These are phyloP conservation scores for Musa schizocarpa DNA, from an alignment of 176 grass and related monocot species.

Conservation along the genomic window DNA sequence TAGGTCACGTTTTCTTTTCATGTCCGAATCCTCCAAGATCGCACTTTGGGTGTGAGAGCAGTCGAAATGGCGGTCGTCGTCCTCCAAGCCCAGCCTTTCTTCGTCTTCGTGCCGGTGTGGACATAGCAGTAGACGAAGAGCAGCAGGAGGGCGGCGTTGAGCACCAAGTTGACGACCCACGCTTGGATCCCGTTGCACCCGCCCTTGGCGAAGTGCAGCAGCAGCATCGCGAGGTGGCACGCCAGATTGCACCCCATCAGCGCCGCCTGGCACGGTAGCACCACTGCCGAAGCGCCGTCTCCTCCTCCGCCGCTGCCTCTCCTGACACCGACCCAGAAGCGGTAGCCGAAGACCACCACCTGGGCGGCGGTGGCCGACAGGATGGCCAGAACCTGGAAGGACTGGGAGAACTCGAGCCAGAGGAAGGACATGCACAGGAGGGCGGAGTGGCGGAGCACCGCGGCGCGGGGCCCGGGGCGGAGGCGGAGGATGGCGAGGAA, in stretches of 20 bases:
- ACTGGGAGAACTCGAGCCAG: constrained; percentile 98
- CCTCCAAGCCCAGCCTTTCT: constrained; percentile 31
- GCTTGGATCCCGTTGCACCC: constrained; percentile 85
- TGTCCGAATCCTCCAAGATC: too few relatives aligned
- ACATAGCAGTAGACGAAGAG: constrained; percentile 72
- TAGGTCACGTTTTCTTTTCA: too few relatives aligned
- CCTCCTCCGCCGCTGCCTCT: constrained; percentile 22
- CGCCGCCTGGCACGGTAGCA: constrained; percentile 48
- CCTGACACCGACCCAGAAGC: constrained; percentile 63
- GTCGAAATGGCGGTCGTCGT: background rate
- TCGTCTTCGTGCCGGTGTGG: constrained; percentile 5
- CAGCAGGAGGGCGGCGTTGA: constrained; percentile 60
- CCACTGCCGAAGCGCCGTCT: constrained; percentile 23
- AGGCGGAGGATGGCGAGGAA: constrained; percentile 43
- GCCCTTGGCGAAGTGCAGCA: constrained; percentile 73
- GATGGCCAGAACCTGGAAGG: constrained; percentile 93
- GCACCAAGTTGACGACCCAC: constrained; percentile 63
- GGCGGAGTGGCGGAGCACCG: constrained; percentile 59
- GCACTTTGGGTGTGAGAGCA: too few relatives aligned
- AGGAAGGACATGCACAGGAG: constrained; percentile 86
- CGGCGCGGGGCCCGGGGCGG: background rate
- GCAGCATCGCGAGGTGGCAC: constrained; percentile 68
- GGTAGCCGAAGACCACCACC: constrained; percentile 53
- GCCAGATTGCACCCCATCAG: constrained; percentile 56
- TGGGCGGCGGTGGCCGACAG: constrained; percentile 63